Conservation (phyloP, 1,284 basidiomycete species). For the Leccinum colubrinum region DNA sequence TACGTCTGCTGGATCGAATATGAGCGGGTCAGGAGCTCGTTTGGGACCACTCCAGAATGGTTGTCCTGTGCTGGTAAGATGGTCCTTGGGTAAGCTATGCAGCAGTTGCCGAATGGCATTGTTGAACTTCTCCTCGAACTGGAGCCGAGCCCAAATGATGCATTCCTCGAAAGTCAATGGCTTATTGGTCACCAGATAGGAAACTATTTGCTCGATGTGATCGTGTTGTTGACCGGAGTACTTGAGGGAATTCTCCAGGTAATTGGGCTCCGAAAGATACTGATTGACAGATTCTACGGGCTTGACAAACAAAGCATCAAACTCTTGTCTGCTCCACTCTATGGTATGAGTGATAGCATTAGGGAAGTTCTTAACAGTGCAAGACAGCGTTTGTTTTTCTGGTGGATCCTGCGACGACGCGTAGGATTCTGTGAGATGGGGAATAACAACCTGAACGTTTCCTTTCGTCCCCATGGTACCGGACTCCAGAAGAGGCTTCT, state of each 20-base stretch:
- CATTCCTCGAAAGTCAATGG: conserved; percentile 97
- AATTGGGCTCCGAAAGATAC: conserved; percentile 97
- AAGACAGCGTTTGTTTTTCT: conserved; percentile 97
- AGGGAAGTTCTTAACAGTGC: conserved; percentile 99
- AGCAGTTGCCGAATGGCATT: conserved; percentile 94
- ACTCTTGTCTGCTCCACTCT: conserved; percentile 95
- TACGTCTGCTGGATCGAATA: conserved; percentile 86
- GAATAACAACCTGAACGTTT: conserved; percentile 96
- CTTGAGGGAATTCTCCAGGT: conserved; percentile 88
- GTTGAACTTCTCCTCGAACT: conserved; percentile 95
- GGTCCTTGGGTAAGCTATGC: conserved; percentile 94
- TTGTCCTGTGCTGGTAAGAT: conserved; percentile 85
- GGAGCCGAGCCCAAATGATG: conserved; percentile 93
- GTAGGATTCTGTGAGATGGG: conserved; percentile 96
- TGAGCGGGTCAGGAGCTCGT: conserved; percentile 92
- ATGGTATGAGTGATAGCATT: conserved; percentile 99
- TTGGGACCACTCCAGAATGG: conserved; percentile 99
- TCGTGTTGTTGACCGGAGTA: conserved; percentile 89
- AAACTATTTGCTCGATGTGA: conserved; percentile 89
- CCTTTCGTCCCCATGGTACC: conserved; percentile 99
- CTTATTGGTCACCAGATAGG: conserved; percentile 89
- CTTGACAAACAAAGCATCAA: conserved; percentile 93
- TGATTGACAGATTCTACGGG: conserved; percentile 94
- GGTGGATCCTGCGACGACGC: conserved; percentile 98
- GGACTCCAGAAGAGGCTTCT: conserved; percentile 95